Evolutionary conservation across 768 basidiomycete species (phyloP), one percentile per base, ranked within the genome.

Genomic region (Serendipita indica): DNA sequence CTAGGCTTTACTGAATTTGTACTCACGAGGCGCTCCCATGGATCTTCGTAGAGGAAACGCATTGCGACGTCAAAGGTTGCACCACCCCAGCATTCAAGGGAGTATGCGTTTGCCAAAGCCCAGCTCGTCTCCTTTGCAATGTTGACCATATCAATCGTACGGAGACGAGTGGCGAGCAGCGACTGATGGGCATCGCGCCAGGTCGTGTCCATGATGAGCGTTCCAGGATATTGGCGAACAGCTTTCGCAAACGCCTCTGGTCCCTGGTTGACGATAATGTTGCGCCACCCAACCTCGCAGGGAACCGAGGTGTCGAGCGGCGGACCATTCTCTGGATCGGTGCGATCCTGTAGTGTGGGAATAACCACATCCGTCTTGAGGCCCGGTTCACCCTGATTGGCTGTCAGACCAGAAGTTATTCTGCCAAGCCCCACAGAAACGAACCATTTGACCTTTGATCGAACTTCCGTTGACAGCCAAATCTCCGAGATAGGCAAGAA

Each of bases 171-270:
- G 45, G 96, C 96, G 59, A 99, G 82, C 33, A 99, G 78, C 28
- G 92, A 96, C 71, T 99, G 96, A 70, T 99, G 96, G 22, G 96
- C 96, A 67, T 99, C 96, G 70, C 96, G 88, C 94, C 96, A 97
- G 1, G 94, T 98, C 28, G 94, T 98, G 72, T 99, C 89, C 90
- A 92, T 91, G 72, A 96, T 93, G 62, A 98, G 79, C 58, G 82
- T 84, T 59, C 96, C 96, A 57, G 89, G 89, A 72, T 99, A 98
- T 62, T 84, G 86, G 65, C 96, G 85, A 59, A 98, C 90, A 37
- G 96, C 96, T 73, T 92, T 96, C 56, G 96, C 96, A 68, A 99
- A 99, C 1, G 89, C 96, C 70, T 92, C 96, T 10, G 96, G 96
- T 22, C 96, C 96, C 61, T 96, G 79, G 70, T 98, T 90, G 64